These are phyloP conservation scores for Lasiosphaeria hispida DNA, from an alignment of 495 filamentous ascomycete species.

Conservation along the genomic window DNA sequence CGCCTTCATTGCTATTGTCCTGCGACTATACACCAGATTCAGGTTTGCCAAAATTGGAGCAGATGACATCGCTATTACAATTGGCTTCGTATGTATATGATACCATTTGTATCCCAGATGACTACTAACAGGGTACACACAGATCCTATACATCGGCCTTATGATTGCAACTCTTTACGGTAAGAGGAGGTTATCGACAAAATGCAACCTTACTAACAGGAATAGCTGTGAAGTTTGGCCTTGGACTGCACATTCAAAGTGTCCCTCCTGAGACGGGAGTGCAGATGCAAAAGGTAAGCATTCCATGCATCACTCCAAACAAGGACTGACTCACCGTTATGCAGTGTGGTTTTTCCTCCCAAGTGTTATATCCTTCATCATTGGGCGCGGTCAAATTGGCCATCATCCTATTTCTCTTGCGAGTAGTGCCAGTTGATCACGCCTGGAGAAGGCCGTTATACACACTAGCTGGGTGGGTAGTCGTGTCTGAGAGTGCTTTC, in stretches of 20 bases:
- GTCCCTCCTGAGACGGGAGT: conserved; percentile 5
- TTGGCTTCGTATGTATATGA: conserved; percentile 1
- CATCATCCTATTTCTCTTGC: conserved; percentile 8
- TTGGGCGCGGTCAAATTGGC: conserved; percentile 4
- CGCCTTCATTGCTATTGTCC: neutral
- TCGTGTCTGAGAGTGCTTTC: conserved; percentile 2
- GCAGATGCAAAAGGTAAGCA: conserved; percentile 7
- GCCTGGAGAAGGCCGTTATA: conserved; percentile 4
- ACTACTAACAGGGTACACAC: no score
- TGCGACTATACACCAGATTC: conserved; percentile 1
- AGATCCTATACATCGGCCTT: conserved; percentile 3
- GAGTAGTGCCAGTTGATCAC: neutral
- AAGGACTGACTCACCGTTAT: no score
- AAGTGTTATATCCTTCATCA: conserved; percentile 3
- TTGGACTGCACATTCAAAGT: conserved; percentile 6
- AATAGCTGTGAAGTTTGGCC: neutral
- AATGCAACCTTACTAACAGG: no score
- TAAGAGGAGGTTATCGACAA: no score
- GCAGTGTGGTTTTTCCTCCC: conserved; percentile 10
- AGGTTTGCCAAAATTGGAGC: neutral
- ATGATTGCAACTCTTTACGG: conserved; percentile 4
- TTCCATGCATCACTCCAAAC: no score
- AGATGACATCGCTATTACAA: neutral
- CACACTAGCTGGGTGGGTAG: conserved; percentile 2
- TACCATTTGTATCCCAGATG: neutral